Base-by-base conservation (phyloP, 257 asterid species). In the Sherardia arvensis region DNA sequence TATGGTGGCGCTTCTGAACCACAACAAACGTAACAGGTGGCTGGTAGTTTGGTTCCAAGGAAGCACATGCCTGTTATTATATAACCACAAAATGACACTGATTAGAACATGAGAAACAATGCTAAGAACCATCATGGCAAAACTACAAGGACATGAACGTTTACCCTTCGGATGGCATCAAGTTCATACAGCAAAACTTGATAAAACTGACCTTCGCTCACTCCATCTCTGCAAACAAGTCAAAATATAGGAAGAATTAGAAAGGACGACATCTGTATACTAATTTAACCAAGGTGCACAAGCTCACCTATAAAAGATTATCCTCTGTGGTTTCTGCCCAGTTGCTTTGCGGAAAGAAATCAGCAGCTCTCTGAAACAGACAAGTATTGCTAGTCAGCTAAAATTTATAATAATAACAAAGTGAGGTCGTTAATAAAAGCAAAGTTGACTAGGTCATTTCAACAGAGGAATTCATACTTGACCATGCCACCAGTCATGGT, bases 21-120 rank as follows among this genome's bases (percentile, higher is more conserved):
- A 93, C 99, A 49, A 93, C 96, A 71, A 93, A 93, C 5, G 99
- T 93, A 32, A 93, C 99, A 0, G 96, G 84, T 8, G 99, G 99
- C 80, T 87, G 97, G 72, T 93, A 93, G 72, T 84, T 84, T 1
- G 96, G 87, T 73, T 93, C 97, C 79, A 93, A 67, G 3, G 95
- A 90, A 9, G 97, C 97, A 66, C 97, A 93, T 18, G 99, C 99
- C 99, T 93, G n/a, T 20, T 48, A 74, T 34, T 43, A 45, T 34
- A 15, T 65, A 49, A 7, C 54, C 30, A 14, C 30, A 14, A 69
- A 20, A 58, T 28, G 27, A 36, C 45, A 72, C n/a, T 9, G 25
- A 45, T 27, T 4, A 28, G 21, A 5, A 15, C 17, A 43, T 11
- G 53, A 8, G 58, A 36, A 58, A 45, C 49, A 17, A 71, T 23